Conservation (phyloP, 768 basidiomycete species). For the Rhodocollybia butyracea region DNA sequence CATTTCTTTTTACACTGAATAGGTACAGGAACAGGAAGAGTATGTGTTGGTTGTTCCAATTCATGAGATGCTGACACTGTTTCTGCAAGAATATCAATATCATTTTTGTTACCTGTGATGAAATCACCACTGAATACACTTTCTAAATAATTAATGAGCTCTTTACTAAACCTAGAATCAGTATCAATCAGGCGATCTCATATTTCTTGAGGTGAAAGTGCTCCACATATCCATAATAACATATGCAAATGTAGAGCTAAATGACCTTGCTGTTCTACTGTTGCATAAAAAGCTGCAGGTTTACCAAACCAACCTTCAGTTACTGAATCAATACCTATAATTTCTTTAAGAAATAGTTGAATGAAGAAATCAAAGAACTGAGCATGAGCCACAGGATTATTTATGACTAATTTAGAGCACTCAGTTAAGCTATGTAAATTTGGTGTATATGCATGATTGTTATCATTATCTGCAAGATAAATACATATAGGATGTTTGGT, state of each 20-base stretch:
- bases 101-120: background rate
- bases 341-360: slow-evolving; percentile 15
- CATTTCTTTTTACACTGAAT: background rate
- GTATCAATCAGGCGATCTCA: background rate
- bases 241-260: slow-evolving; percentile 19
- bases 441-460: background rate
- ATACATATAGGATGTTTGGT: background rate
- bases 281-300: slow-evolving; percentile 19
- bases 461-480: slow-evolving; percentile 1
- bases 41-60: background rate
- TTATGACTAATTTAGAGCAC: background rate
- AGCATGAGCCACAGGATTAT: slow-evolving; percentile 18
- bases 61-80: background rate
- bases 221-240: slow-evolving; percentile 16
- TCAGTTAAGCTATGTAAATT: background rate
- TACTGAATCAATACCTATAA: slow-evolving; percentile 7
- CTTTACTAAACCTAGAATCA: background rate
- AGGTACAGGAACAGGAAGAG: background rate
- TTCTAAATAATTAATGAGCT: slow-evolving; percentile 2
- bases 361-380: slow-evolving; percentile 18
- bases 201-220: slow-evolving; percentile 7
- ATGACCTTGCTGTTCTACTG: slow-evolving; percentile 20
- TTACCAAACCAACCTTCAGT: slow-evolving; percentile 12
- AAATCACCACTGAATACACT: slow-evolving; percentile 7
- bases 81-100: background rate